These are phyloP conservation scores for Paramecium caudatum DNA, from an alignment of 73 alveolate species.

Conservation along the genomic window DNA sequence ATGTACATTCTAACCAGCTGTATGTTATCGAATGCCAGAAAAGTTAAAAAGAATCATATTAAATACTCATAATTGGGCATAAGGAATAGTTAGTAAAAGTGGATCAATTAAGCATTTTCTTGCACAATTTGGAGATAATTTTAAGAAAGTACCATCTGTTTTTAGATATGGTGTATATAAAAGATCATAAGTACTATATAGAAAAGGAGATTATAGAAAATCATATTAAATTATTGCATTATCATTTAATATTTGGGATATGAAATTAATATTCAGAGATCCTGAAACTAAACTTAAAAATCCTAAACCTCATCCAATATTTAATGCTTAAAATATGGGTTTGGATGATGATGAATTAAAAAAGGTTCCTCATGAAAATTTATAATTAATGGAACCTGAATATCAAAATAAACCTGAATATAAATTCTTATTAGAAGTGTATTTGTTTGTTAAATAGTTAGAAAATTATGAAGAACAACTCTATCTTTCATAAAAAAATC, in stretches of 20 bases:
- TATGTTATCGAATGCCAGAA: slow-evolving; percentile 79
- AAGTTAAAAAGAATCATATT: slow-evolving; percentile 40
- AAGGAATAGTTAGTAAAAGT: slow-evolving; percentile 22
- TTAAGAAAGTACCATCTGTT: slow-evolving; percentile 69
- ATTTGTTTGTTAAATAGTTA: slow-evolving; percentile 4
- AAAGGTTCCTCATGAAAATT: slow-evolving; percentile 31
- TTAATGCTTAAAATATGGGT: slow-evolving; percentile 36
- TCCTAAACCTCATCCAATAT: slow-evolving; percentile 21
- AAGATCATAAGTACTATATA: slow-evolving; percentile 52
- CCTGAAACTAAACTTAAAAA: slow-evolving; percentile 40
- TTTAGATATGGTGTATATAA: slow-evolving; percentile 70
- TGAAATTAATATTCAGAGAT: slow-evolving; percentile 35
- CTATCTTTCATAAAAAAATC: background rate
- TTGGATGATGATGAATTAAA: slow-evolving; percentile 47
- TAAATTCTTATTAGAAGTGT: slow-evolving; percentile 54
- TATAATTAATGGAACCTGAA: slow-evolving; percentile 71
- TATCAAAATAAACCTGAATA: slow-evolving; percentile 49
- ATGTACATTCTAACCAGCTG: slow-evolving; percentile 97
- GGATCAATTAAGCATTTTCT: slow-evolving; percentile 66
- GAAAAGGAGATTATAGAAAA: slow-evolving; percentile 69
- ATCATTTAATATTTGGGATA: slow-evolving; percentile 49
- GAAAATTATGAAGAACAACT: slow-evolving; percentile 40
- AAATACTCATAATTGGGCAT: slow-evolving; percentile 57
- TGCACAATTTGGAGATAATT: slow-evolving; percentile 74
- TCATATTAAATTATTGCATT: slow-evolving; percentile 49